Conservation (phyloP, 139 green algal species). For the Chlorella sp. region DNA sequence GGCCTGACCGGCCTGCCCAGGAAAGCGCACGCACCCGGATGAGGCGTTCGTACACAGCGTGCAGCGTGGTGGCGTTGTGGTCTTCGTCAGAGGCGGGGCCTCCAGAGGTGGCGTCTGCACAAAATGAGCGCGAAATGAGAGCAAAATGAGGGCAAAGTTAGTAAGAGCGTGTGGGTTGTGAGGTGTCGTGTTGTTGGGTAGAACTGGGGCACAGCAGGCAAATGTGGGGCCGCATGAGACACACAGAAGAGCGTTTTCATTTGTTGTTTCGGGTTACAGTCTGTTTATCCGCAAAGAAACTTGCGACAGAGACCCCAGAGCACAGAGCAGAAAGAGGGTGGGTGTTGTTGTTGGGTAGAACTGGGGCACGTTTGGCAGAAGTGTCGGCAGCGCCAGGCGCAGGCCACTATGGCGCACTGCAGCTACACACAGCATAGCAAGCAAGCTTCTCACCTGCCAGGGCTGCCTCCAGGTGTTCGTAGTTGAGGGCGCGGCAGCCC, state of each 20-base stretch:
- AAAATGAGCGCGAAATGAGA: not conserved
- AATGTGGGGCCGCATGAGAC: not conserved
- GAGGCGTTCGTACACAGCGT: constrained; percentile 42
- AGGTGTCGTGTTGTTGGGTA: not conserved
- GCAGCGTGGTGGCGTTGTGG: constrained; percentile 9
- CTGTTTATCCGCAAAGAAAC: too few relatives aligned
- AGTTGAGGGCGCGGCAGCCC: constrained; percentile 22
- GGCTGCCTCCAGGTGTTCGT: constrained; percentile 22
- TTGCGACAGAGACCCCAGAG: too few relatives aligned
- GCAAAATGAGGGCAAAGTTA: too few relatives aligned
- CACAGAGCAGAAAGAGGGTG: too few relatives aligned
- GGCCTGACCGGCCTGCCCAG: too few relatives aligned
- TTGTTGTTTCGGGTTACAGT: too few relatives aligned
- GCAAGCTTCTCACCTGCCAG: constrained; percentile 21
- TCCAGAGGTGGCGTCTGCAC: constrained; percentile 16
- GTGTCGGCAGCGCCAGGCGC: too few relatives aligned
- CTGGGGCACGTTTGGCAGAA: too few relatives aligned
- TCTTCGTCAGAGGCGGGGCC: not conserved
- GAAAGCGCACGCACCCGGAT: constrained; percentile 21
- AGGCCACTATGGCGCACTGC: too few relatives aligned
- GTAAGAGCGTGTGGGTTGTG: not conserved
- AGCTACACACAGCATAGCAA: too few relatives aligned
- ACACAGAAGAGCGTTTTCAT: not conserved
- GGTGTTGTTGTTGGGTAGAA: not conserved
- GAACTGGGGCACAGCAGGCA: too few relatives aligned